A percentile compares a stretch with the other conserved stretches of the same genome.
phyloP scores from a whole-genome alignment of 345 rosid species.

The Camelina laxa region DNA sequence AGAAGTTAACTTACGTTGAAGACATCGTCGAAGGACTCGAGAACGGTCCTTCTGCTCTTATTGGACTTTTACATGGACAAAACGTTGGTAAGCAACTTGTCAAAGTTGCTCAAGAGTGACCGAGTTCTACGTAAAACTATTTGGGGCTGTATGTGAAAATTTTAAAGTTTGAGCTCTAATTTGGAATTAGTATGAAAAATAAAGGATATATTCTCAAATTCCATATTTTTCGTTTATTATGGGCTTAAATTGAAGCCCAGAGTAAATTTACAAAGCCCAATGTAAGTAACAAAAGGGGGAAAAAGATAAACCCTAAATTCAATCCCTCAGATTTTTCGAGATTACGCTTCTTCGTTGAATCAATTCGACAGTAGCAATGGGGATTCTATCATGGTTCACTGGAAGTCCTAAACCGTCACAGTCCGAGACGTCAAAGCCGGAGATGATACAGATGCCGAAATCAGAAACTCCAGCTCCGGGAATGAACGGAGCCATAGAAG shows the following conservation, averaged over 20 bases:
- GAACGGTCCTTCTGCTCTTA: conserved; percentile 52
- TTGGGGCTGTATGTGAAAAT: neutral
- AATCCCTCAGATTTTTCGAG: neutral
- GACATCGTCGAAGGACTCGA: conserved; percentile 60
- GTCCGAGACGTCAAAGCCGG: conserved; percentile 39
- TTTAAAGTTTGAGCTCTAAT: neutral
- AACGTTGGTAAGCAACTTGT: conserved; percentile 57
- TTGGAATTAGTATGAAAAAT: neutral
- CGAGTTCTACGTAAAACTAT: neutral
- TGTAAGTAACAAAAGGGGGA: neutral
- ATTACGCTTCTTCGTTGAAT: conserved; percentile 5
- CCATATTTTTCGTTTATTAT: neutral
- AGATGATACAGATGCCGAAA: conserved; percentile 25
- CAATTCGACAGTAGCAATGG: conserved; percentile 51
- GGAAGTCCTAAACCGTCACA: conserved; percentile 56
- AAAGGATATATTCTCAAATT: neutral
- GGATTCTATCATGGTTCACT: conserved; percentile 85
- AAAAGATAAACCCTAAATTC: conserved; percentile 39
- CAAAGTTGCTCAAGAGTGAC: conserved; percentile 44
- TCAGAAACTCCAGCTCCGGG: conserved; percentile 52
- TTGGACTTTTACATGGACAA: conserved; percentile 48
- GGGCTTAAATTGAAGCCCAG: neutral
- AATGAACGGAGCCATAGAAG: conserved; percentile 90
- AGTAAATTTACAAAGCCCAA: neutral
- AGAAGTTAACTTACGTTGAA: conserved; percentile 49